Evolutionary conservation across 257 asterid genomes (phyloP).

Genomic region (Cruciata laevipes): DNA sequence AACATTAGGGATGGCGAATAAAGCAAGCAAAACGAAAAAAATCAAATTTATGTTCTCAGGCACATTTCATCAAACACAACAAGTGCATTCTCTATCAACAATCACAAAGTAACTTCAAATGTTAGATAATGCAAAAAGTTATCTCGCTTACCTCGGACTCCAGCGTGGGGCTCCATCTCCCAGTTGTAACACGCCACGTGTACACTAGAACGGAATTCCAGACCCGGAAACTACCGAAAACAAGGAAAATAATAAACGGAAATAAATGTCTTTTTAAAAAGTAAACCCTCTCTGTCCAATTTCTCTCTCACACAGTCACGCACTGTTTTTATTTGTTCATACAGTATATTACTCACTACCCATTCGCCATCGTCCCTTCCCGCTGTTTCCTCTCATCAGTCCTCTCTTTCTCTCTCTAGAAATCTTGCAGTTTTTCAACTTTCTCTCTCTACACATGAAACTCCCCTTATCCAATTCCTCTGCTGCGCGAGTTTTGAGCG

Average conservation of each 20-base stretch:
- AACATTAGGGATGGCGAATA: background rate
- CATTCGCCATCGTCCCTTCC: slow-evolving; percentile 13
- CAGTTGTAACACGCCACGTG: background rate
- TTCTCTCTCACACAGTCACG: background rate
- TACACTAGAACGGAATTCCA: background rate
- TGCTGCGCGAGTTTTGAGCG: background rate
- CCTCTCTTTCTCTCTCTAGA: slow-evolving; percentile 7
- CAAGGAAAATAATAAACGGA: background rate
- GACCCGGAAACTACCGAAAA: background rate
- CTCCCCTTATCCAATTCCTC: background rate
- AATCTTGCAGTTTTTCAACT: background rate
- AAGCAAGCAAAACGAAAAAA: background rate
- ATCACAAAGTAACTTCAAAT: background rate
- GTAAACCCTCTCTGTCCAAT: slow-evolving; percentile 9
- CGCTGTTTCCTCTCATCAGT: slow-evolving; percentile 17
- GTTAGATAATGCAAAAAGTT: background rate
- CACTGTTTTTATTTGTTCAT: background rate
- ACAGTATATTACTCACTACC: no score
- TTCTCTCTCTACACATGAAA: background rate
- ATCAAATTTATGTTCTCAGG: background rate
- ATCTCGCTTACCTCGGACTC: background rate
- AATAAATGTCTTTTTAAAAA: background rate
- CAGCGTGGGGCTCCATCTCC: background rate
- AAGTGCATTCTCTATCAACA: background rate
- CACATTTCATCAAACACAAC: background rate